These are phyloP conservation scores for Stenogyne calaminthoides DNA, from an alignment of 305 asterid species.

Conservation along the genomic window DNA sequence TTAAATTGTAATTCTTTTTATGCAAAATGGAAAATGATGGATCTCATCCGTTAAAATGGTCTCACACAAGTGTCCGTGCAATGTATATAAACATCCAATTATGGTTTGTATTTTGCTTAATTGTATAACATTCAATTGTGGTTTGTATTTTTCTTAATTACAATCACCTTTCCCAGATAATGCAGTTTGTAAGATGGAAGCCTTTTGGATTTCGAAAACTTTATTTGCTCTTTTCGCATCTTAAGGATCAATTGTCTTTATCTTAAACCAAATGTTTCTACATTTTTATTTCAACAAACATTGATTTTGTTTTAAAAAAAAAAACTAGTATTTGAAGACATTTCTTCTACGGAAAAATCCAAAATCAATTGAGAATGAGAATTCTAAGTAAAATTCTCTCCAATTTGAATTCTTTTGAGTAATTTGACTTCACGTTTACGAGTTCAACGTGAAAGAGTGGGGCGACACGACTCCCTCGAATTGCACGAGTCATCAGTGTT, in stretches of 20 bases:
- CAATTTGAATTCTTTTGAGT: not conserved
- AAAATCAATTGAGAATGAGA: not conserved
- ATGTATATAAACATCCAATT: too few species aligned
- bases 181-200: too few species aligned
- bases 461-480: constrained; percentile 15
- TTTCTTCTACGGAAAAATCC: not conserved
- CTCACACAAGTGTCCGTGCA: too few species aligned
- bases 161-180: too few species aligned
- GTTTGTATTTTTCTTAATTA: too few species aligned
- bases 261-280: not conserved
- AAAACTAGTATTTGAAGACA: not conserved
- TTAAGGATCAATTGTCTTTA: too few species aligned
- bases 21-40: too few species aligned
- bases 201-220: too few species aligned
- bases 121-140: too few species aligned
- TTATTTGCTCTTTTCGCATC: too few species aligned
- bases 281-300: not conserved
- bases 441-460: constrained; percentile 11
- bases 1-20: not conserved
- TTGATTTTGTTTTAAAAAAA: not conserved
- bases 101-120: too few species aligned
- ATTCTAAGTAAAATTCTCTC: constrained; percentile 13
- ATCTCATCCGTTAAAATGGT: too few species aligned
- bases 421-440: not conserved
- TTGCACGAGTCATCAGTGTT: not conserved